Evolutionary conservation across 192 early-diverging fungal genomes (phyloP), one percentile per base, ranked within the genome.

Genomic region (Coemansia umbellata): DNA sequence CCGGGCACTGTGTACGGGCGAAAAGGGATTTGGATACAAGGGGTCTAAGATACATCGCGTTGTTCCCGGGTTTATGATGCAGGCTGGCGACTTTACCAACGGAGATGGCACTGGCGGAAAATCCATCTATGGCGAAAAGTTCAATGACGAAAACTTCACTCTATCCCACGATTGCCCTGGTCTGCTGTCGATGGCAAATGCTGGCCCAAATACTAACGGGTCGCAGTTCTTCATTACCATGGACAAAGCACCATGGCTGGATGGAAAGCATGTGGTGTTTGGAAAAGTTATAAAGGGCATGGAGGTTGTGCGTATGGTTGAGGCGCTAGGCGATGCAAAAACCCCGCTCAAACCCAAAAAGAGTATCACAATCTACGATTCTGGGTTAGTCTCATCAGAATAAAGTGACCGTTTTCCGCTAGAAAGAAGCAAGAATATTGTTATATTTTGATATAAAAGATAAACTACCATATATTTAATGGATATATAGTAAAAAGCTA

Each of bases 41-140:
- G 86, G 81, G 26, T 81, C 79, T n/a, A 80, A 60, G 27, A 92
- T 93, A 56, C 95, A 97, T 62, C 83, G 94, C 32, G 73, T 92
- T 17, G 87, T 92, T 50, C 84, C 90, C 67, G 70, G 77, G 30
- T 94, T 94, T 64, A 95, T 95, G 91, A 78, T 87, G 63, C 94
- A 97, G 77, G 91, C 87, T 47, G 90, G 90, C 48, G 90, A 92
- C 69, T 87, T 92, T 55, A 86, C 86, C 22, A 79, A 76, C 23
- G 80, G 79, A 47, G 75, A 92, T 54, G 90, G 90, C 62, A 89
- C 87, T 17, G 90, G 89, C 52, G 89, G 89, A 53, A 86, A 87
- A 55, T 85, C 82, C 22, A 91, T 91, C 37, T 91, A 88, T 62
- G 88, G 88, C 11, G 79, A 78, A 36, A 86, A 79, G 53, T 91